Evolutionary conservation across 78 protist species (phyloP).

Genomic region (Dictyostelium brefeldianum): DNA sequence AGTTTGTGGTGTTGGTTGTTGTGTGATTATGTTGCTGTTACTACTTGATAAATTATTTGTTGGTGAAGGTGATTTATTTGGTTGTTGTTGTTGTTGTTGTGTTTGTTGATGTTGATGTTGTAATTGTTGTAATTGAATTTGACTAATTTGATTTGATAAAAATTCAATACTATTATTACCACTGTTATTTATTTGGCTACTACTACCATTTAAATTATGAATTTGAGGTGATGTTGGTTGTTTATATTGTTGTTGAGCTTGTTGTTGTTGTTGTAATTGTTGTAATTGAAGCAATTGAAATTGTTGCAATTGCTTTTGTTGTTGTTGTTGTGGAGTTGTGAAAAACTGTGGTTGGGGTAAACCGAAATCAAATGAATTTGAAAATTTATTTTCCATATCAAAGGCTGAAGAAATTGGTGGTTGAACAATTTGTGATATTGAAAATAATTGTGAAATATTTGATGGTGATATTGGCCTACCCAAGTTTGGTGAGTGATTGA

Average conservation of each 20-base stretch:
- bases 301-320: constrained; percentile 30
- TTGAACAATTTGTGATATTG: constrained; percentile 31
- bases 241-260: constrained; percentile 16
- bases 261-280: constrained; percentile 24
- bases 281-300: constrained; percentile 22
- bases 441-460: constrained; percentile 48
- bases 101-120: constrained; percentile 23
- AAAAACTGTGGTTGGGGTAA: constrained; percentile 37
- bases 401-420: constrained; percentile 8
- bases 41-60: background rate
- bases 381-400: constrained; percentile 31
- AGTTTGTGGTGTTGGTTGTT: background rate
- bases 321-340: constrained; percentile 19
- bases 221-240: constrained; percentile 16
- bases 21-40: background rate
- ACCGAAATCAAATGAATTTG: constrained; percentile 33
- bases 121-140: constrained; percentile 42
- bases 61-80: background rate
- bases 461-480: constrained; percentile 75
- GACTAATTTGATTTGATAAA: background rate
- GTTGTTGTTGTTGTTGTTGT: constrained; percentile 47
- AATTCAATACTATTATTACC: constrained; percentile 36
- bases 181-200: constrained; percentile 1
- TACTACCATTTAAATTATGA: constrained; percentile 5
- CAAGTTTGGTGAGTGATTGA: constrained; percentile 25